Base-by-base conservation (phyloP, 139 green algal species). In the Picocystis salinarum region DNA sequence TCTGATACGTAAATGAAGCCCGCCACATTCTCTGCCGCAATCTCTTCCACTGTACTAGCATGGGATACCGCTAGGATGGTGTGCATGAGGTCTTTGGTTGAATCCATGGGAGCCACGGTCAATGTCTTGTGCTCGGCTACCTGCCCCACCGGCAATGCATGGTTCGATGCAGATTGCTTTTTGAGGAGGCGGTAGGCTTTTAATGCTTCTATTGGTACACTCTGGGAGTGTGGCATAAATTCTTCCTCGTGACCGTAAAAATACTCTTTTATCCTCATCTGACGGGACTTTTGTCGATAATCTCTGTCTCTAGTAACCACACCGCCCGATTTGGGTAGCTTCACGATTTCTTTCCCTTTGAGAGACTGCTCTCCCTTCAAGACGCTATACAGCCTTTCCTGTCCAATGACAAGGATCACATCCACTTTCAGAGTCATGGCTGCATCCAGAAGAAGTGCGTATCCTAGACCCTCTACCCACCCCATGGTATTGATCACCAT, bases 401-500 rank as follows among this genome's bases (percentile, higher is more conserved):
- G 57, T 11, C 87, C 83, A 40, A 94, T 39, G n/a, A 94, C 83
- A 11, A 93, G 31, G 34, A 93, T 69, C 17, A 82, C 64, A 39
- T 93, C 70, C 3, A 53, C 55, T 54, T 75, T 61, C 22, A 73
- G 23, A 1, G 67, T 45, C 19, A 58, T 27, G n/a, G 91, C 73
- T 6, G 66, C 56, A 50, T 95, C 68, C 23, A 84, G 45, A 23
- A 95, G 58, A 41, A 95, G 73, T 44, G 93, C 74, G 47, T 91
- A 94, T 3, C 85, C 85, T 9, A 84, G 53, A 18, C 70, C 85
- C 4, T 91, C 75, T 4, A 93, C 50, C 73, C 76, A 95, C 23
- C 85, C 85, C 66, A 92, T 82, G 4, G 80, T 91, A 73, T 95
- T 95, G 46, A 92, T 66, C 12, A 95, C 29, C 34, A 83, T 54